Percentiles rank a stretch among this genome's conserved stretches.
phyloP scores from a whole-genome alignment of 192 early-diverging fungal genomes.

The Diversispora eburnea region DNA sequence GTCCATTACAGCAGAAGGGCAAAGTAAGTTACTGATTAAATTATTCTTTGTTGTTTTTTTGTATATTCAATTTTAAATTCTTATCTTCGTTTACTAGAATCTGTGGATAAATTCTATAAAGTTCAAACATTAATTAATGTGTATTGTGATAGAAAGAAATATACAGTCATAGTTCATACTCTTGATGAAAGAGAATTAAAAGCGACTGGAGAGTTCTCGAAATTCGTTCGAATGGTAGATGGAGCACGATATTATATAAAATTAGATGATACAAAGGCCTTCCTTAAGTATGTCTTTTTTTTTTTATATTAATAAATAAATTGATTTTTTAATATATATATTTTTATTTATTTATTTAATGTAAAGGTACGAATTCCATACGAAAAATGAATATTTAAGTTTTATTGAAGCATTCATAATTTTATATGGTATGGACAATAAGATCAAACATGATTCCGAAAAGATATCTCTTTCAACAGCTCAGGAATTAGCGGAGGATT shows the following conservation, averaged over 20 bases:
- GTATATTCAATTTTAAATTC: not conserved
- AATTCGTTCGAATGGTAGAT: not conserved
- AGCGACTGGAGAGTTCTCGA: not conserved
- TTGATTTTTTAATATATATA: not conserved
- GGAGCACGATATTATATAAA: not conserved
- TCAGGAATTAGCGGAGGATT: too few species aligned
- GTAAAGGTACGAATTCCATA: not conserved
- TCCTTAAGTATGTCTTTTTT: not conserved
- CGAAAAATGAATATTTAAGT: not conserved
- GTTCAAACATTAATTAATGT: not conserved
- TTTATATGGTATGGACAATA: not conserved
- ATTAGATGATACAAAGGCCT: not conserved
- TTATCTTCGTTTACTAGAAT: not conserved
- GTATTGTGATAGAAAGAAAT: not conserved
- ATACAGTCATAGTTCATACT: not conserved
- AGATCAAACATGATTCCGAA: not conserved
- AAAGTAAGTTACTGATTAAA: not conserved
- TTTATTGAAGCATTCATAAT: not conserved
- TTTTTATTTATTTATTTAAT: not conserved
- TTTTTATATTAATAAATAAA: too few species aligned
- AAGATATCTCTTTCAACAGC: too few species aligned
- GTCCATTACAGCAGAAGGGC: too few species aligned
- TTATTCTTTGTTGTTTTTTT: not conserved
- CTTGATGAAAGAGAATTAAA: not conserved
- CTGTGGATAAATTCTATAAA: not conserved